A percentile compares a stretch with the other conserved stretches of the same genome.
Conservation (phyloP, 805 yeast species). For the Hyphopichia homilentoma region DNA sequence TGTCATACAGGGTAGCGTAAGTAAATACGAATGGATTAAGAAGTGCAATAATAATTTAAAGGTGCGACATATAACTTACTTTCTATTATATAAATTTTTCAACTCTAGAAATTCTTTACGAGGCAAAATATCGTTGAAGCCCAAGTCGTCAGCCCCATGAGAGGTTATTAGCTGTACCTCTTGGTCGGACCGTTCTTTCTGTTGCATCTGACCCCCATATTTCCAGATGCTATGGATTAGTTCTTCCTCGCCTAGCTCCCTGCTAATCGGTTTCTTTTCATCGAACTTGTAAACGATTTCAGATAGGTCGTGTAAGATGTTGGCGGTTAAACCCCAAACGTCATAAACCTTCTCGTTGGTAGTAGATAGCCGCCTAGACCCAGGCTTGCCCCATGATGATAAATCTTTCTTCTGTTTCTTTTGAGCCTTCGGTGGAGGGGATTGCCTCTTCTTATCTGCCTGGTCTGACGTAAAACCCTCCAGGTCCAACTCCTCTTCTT, state of each 20-base stretch:
- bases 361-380: constrained; percentile 32
- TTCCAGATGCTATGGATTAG: constrained; percentile 55
- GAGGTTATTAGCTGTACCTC: constrained; percentile 49
- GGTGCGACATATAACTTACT: too few relatives aligned
- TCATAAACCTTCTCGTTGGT: constrained; percentile 54
- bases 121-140: constrained; percentile 45
- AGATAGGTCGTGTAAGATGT: constrained; percentile 70
- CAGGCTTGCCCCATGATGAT: constrained; percentile 35
- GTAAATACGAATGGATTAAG: too few relatives aligned
- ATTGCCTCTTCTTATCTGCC: constrained; percentile 8
- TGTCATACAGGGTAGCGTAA: too few relatives aligned
- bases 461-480: constrained; percentile 6
- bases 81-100: constrained; percentile 38
- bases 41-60: too few relatives aligned
- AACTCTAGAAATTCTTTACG: constrained; percentile 39
- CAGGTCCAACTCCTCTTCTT: constrained; percentile 39
- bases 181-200: constrained; percentile 45
- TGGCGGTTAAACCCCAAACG: constrained; percentile 83
- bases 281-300: constrained; percentile 45
- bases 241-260: constrained; percentile 60
- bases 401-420: constrained; percentile 12
- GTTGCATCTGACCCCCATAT: constrained; percentile 51
- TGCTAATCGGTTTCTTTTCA: not conserved
- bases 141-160: constrained; percentile 28
- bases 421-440: constrained; percentile 4